phyloP scores from a whole-genome alignment of 2,329 filamentous ascomycete genomes.

The Nemania serpens region DNA sequence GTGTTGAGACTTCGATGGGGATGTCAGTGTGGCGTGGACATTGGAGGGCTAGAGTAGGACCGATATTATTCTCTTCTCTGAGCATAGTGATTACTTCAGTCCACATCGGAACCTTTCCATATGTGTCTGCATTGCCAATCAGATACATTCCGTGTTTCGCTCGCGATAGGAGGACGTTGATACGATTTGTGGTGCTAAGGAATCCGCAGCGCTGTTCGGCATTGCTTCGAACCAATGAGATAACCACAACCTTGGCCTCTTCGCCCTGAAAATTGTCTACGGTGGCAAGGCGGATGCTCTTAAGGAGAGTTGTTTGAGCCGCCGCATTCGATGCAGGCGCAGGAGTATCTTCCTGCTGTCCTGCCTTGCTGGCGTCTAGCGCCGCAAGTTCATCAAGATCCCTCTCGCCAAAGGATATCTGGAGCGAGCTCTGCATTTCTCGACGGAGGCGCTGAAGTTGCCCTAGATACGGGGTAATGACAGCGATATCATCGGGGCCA shows the following conservation, averaged over 20 bases:
- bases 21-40: conserved; percentile 59
- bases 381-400: conserved; percentile 60
- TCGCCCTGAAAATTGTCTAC: conserved; percentile 81
- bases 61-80: conserved; percentile 50
- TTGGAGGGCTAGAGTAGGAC: conserved; percentile 15
- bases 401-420: conserved; percentile 67
- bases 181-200: conserved; percentile 66
- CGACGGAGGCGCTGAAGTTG: conserved; percentile 58
- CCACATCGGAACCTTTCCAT: conserved; percentile 66
- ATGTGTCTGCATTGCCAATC: conserved; percentile 68
- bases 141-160: conserved; percentile 73
- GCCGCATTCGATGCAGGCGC: background rate
- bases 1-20: conserved; percentile 52
- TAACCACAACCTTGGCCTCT: conserved; percentile 71
- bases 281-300: conserved; percentile 62
- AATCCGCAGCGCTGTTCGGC: conserved; percentile 63
- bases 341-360: conserved; percentile 29
- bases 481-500: conserved; percentile 64
- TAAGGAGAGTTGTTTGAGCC: conserved; percentile 50
- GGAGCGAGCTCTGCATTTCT: conserved; percentile 53
- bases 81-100: conserved; percentile 60
- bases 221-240: conserved; percentile 76
- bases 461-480: conserved; percentile 69
- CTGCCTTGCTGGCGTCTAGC: conserved; percentile 42
- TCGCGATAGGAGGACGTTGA: conserved; percentile 71